Conservation (phyloP, 768 basidiomycete genomes). For the Naematelia encephala region DNA sequence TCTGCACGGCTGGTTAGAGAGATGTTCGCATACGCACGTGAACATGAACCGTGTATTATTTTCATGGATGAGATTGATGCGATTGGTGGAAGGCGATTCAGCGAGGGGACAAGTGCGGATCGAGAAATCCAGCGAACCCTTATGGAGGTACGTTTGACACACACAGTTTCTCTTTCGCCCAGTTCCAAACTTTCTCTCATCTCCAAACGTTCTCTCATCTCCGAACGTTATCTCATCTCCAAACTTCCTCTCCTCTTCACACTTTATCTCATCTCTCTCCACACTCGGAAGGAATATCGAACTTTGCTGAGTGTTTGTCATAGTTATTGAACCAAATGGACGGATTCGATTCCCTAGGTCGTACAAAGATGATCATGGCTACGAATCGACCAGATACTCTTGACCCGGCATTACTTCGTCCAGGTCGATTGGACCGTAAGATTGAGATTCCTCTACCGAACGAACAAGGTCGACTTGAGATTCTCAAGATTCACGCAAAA, state of each 20-base stretch:
- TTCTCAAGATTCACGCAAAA: conserved; percentile 92
- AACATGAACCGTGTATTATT: conserved; percentile 97
- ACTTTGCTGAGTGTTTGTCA: not conserved
- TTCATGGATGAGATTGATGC: conserved; percentile 91
- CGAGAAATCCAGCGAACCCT: conserved; percentile 97
- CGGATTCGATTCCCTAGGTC: conserved; percentile 94
- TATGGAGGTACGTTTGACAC: conserved; percentile 78
- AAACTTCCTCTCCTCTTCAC: not conserved
- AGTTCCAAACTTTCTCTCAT: no score
- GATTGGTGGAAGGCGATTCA: conserved; percentile 85
- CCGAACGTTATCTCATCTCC: no score
- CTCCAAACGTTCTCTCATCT: no score
- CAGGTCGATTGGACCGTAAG: conserved; percentile 92
- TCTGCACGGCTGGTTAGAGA: conserved; percentile 92
- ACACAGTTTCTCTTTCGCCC: no score
- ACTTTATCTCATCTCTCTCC: not conserved
- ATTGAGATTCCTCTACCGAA: conserved; percentile 97
- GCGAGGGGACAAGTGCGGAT: conserved; percentile 95
- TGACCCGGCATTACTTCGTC: conserved; percentile 92
- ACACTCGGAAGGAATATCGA: not conserved
- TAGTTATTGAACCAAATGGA: conserved; percentile 99
- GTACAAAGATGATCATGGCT: conserved; percentile 98
- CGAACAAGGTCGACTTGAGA: conserved; percentile 91
- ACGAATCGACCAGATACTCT: conserved; percentile 98
- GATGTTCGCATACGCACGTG: conserved; percentile 97